Base-by-base conservation (phyloP, 75 land plant species). In the Picea glauca region DNA sequence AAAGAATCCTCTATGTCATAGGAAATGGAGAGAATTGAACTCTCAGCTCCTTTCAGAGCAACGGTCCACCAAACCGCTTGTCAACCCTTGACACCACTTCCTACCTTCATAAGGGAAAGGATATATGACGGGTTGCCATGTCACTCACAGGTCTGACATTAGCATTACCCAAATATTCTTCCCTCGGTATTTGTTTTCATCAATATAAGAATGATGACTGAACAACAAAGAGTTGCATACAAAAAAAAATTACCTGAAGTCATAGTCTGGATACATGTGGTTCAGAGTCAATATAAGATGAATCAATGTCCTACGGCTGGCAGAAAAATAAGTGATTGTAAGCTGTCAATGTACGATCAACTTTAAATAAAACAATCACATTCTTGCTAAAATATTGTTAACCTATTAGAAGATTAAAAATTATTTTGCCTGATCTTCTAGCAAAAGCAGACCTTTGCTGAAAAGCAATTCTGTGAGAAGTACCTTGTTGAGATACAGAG, bases 21-120 rank as follows among this genome's bases (percentile, higher is more conserved):
- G 91, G 96, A 90, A 87, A 91, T 93, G 96, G 96, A 93, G 96
- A 93, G 96, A 93, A 56, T 93, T 88, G 96, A 93, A 93, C 96
- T 93, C 96, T 89, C 93, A 89, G 91, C 93, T 89, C 90, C 76
- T 81, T 43, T 32, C 13, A 79, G 91, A 91, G 95, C 93, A 85
- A 84, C 93, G 73, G 91, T 85, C 80, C 86, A 93, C 89, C 91
- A 86, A 83, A 81, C 91, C 38, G 80, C 57, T 72, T 72, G 66
- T 68, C 72, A 68, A 68, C 96, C 79, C 61, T 86, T 84, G 96
- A 93, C 96, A 93, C 68, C 96, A 93, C 81, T 88, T 83, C 96
- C 96, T 64, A 50, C 58, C 57, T 76, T 77, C 62, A 74, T 30
- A 60, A 73, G 59, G 81, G 67, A 40, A 87, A 82, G 84, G 81